Percentiles rank a stretch among this genome's conserved stretches.
Conservation (phyloP, 257 asterid species). For the Rhazya stricta region DNA sequence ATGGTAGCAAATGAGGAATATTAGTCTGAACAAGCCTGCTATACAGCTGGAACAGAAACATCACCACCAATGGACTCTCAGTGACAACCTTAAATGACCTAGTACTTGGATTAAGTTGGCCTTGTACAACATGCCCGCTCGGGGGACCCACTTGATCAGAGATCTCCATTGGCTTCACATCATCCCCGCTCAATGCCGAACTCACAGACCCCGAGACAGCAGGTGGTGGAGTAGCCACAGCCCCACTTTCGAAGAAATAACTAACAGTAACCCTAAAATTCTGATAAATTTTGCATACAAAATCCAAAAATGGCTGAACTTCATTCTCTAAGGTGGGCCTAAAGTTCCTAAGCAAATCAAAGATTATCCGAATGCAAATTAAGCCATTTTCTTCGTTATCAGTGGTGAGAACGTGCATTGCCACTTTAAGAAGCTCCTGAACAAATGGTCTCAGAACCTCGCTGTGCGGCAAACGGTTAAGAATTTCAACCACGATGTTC, state of each 20-base stretch:
- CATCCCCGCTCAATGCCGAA: conserved; percentile 70
- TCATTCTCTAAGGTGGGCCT: conserved; percentile 85
- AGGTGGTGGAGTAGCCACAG: conserved; percentile 74
- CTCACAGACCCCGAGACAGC: conserved; percentile 55
- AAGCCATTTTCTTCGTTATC: conserved; percentile 97
- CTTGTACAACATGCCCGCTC: conserved; percentile 52
- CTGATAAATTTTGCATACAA: conserved; percentile 94
- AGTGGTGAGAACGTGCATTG: conserved; percentile 86
- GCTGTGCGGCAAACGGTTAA: conserved; percentile 94
- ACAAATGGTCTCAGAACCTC: conserved; percentile 96
- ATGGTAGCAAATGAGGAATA: conserved; percentile 84
- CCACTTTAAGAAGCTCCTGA: conserved; percentile 90
- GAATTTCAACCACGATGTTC: conserved; percentile 79
- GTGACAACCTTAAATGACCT: conserved; percentile 96
- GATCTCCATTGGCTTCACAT: conserved; percentile 71
- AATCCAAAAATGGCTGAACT: conserved; percentile 98
- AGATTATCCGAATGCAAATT: conserved; percentile 89
- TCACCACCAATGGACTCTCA: conserved; percentile 97
- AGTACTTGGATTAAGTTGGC: conserved; percentile 93
- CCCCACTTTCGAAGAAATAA: conserved; percentile 96
- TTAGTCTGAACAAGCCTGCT: conserved; percentile 96
- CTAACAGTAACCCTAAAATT: conserved; percentile 83
- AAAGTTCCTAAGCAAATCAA: conserved; percentile 94
- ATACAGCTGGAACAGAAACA: conserved; percentile 95
- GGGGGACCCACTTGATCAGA: conserved; percentile 72